phyloP scores from a whole-genome alignment of 306 rosid genomes.

The Cercis canadensis region DNA sequence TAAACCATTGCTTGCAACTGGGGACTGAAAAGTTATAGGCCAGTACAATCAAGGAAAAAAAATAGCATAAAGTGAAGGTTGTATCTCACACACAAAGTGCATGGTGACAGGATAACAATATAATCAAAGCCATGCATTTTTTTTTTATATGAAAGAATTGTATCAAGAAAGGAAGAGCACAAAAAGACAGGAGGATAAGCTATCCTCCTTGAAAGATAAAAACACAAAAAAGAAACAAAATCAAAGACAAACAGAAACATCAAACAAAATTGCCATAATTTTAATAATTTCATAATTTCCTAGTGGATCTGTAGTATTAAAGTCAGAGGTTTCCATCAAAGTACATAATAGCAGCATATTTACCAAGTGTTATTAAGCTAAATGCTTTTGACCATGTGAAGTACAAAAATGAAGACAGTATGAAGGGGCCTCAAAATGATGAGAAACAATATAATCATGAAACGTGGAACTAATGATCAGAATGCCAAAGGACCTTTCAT shows the following conservation, averaged over 20 bases:
- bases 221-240: too few relatives aligned
- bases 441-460: slow-evolving; percentile 17
- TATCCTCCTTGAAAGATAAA: too few relatives aligned
- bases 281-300: neutral
- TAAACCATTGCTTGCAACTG: slow-evolving; percentile 65
- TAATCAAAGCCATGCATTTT: neutral
- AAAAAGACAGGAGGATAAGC: too few relatives aligned
- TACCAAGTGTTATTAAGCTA: neutral
- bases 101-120: slow-evolving; percentile 20
- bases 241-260: too few relatives aligned
- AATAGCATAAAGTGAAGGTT: slow-evolving; percentile 32
- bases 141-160: too few relatives aligned
- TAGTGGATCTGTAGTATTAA: too few relatives aligned
- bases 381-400: neutral
- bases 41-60: slow-evolving; percentile 41
- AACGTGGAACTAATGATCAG: too few relatives aligned
- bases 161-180: too few relatives aligned
- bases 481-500: slow-evolving; percentile 7
- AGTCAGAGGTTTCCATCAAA: too few relatives aligned
- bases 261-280: neutral
- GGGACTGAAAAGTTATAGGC: slow-evolving; percentile 55
- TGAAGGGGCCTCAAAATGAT: slow-evolving; percentile 1
- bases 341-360: too few relatives aligned
- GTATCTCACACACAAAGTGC: slow-evolving; percentile 15
- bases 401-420: neutral